Conservation (phyloP, 2,329 filamentous ascomycete species). For the Epichloe gansuensis region DNA sequence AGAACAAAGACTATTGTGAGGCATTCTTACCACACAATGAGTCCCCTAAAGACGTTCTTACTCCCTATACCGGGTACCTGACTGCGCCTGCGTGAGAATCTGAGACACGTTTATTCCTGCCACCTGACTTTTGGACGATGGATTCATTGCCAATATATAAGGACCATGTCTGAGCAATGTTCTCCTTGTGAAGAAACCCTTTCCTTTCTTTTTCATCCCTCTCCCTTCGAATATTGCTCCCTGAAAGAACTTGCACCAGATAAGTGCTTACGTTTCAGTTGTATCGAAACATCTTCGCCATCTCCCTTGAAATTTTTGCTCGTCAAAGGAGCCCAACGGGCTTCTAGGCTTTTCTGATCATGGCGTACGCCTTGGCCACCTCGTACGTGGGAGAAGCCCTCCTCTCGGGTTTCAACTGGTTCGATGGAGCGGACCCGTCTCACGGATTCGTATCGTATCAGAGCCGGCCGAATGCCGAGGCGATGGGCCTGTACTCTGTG, state of each 20-base stretch:
- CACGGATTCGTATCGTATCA: constrained; percentile 55
- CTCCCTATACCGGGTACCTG: background rate
- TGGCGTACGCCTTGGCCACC: constrained; percentile 30
- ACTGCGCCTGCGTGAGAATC: background rate
- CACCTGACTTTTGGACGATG: constrained; percentile 1
- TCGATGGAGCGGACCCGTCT: constrained; percentile 45
- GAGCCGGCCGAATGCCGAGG: constrained; percentile 26
- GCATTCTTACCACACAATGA: background rate
- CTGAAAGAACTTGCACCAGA: background rate
- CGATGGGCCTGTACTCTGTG: constrained; percentile 29
- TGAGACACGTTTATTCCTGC: constrained; percentile 1
- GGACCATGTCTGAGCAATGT: background rate
- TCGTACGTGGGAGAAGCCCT: constrained; percentile 32
- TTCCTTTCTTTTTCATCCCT: constrained; percentile 2
- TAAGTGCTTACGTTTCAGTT: too few species aligned
- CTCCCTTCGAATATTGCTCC: background rate
- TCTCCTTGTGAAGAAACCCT: background rate
- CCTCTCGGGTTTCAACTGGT: constrained; percentile 37
- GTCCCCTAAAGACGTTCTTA: background rate
- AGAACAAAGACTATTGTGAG: constrained; percentile 4
- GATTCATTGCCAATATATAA: constrained; percentile 5
- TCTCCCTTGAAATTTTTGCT: background rate
- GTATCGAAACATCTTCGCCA: background rate
- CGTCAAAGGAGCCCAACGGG: too few species aligned
- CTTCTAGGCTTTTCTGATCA: background rate